Percentiles rank a stretch among this genome's conserved stretches.
These are phyloP conservation scores for Schwanniomyces occidentalis DNA, from an alignment of 805 yeast species.

Conservation along the genomic window DNA sequence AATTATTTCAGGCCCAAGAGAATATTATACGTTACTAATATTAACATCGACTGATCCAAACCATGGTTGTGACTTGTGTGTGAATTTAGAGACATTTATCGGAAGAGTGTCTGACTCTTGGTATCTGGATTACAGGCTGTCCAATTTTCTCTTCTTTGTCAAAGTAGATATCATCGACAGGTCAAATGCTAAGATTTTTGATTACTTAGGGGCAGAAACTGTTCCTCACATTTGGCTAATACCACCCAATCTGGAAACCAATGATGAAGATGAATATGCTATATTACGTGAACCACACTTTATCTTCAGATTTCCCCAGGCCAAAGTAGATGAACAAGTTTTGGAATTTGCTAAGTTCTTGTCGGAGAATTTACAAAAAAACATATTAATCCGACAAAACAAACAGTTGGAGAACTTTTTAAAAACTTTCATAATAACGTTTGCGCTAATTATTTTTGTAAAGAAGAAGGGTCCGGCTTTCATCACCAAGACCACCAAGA, in stretches of 20 bases:
- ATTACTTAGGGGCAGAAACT: constrained; percentile 42
- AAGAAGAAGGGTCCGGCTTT: constrained; percentile 47
- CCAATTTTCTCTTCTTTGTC: constrained; percentile 45
- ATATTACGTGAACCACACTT: constrained; percentile 30
- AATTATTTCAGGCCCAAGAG: constrained; percentile 48
- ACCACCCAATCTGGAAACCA: constrained; percentile 47
- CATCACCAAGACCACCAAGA: constrained; percentile 20
- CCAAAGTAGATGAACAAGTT: constrained; percentile 33
- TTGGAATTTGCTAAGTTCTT: constrained; percentile 56
- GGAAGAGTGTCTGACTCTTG: constrained; percentile 45
- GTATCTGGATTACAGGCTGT: constrained; percentile 41
- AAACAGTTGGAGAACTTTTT: constrained; percentile 43
- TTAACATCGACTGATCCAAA: constrained; percentile 50
- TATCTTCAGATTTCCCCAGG: constrained; percentile 38
- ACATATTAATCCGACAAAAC: constrained; percentile 42
- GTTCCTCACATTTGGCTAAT: constrained; percentile 71
- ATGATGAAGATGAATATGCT: constrained; percentile 17
- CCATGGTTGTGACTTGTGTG: constrained; percentile 51
- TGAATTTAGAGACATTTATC: constrained; percentile 40
- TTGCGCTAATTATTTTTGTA: constrained; percentile 44
- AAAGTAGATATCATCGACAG: constrained; percentile 49
- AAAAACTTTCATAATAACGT: constrained; percentile 46
- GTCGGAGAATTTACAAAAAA: constrained; percentile 44
- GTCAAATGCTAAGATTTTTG: constrained; percentile 42
- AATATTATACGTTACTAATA: constrained; percentile 51